phyloP scores from a whole-genome alignment of 805 yeast species.

The Cephaloascus fragrans region DNA sequence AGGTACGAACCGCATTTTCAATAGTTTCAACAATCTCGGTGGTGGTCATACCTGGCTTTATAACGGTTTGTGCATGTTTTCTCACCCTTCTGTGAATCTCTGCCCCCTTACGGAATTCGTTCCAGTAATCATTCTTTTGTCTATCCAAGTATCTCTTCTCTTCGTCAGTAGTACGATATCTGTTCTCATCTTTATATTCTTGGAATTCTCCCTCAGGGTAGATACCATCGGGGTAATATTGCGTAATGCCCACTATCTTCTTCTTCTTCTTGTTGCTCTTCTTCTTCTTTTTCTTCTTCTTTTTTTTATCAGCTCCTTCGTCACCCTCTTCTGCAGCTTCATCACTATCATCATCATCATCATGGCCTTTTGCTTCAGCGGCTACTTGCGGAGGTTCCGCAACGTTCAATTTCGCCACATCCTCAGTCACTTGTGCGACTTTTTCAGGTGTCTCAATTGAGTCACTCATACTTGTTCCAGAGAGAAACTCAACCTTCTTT shows the following conservation, averaged over 20 bases:
- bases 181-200: slow-evolving; percentile 65
- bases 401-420: too few relatives aligned
- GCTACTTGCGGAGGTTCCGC: too few relatives aligned
- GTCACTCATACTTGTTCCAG: too few relatives aligned
- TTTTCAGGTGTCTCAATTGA: too few relatives aligned
- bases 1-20: slow-evolving; percentile 74
- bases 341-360: slow-evolving; percentile 41
- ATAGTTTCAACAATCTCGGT: slow-evolving; percentile 83
- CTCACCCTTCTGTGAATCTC: slow-evolving; percentile 93
- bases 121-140: slow-evolving; percentile 53
- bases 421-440: too few relatives aligned
- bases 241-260: slow-evolving; percentile 52
- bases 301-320: slow-evolving; percentile 3
- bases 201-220: slow-evolving; percentile 86
- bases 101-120: slow-evolving; percentile 91
- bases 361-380: too few relatives aligned
- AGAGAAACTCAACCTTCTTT: too few relatives aligned
- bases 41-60: slow-evolving; percentile 89
- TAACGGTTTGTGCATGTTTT: slow-evolving; percentile 57
- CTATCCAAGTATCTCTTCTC: slow-evolving; percentile 76
- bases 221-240: slow-evolving; percentile 56
- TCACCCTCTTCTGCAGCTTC: slow-evolving; percentile 18
- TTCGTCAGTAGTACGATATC: slow-evolving; percentile 73
- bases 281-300: slow-evolving; percentile 20
- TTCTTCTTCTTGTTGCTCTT: slow-evolving; percentile 42